These are phyloP conservation scores for Yarrowia yakushimensis DNA, from an alignment of 805 yeast species.

Conservation along the genomic window DNA sequence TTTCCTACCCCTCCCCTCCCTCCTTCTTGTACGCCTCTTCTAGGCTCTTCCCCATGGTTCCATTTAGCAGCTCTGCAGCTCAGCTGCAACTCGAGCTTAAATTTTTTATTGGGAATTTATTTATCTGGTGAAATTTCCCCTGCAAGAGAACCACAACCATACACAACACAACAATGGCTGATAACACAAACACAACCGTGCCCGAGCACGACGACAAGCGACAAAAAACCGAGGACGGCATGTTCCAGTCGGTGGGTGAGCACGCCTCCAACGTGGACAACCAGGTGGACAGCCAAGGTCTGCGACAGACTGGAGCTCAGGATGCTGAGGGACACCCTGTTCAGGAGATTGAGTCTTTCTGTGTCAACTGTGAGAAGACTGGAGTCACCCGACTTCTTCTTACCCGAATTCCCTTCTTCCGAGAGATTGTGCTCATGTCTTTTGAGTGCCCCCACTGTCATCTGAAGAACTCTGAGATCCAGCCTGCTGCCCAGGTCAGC, in stretches of 20 bases:
- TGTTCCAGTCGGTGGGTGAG: constrained; percentile 13
- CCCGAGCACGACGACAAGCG: constrained; percentile 23
- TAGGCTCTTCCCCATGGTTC: constrained; percentile 17
- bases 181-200: not conserved
- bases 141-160: not conserved
- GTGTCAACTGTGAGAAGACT: constrained; percentile 89
- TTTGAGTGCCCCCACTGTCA: constrained; percentile 95
- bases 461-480: constrained; percentile 85
- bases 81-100: not conserved
- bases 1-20: not conserved
- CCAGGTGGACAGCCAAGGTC: constrained; percentile 29
- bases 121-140: not conserved
- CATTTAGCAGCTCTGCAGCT: not conserved
- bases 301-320: constrained; percentile 66
- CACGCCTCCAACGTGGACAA: not conserved
- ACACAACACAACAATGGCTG: not conserved
- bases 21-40: not conserved
- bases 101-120: not conserved
- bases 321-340: constrained; percentile 92
- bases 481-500: constrained; percentile 91
- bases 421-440: constrained; percentile 90
- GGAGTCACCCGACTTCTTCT: constrained; percentile 81
- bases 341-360: constrained; percentile 88
- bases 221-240: constrained; percentile 16
- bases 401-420: constrained; percentile 86